phyloP scores from a whole-genome alignment of 208 protist species.

The Leishmania tropica region DNA sequence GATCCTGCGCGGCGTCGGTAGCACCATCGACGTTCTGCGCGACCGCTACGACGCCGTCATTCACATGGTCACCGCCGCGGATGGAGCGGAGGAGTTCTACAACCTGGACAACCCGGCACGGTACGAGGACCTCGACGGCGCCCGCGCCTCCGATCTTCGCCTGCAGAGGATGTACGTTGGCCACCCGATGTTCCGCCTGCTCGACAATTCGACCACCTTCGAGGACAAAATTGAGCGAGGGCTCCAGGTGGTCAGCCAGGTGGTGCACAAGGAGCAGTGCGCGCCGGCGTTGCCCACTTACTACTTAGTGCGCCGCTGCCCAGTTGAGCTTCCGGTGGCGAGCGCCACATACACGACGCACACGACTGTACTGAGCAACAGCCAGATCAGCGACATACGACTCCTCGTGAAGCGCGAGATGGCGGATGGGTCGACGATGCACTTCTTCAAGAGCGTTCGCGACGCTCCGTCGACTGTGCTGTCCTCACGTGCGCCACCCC shows the following conservation, averaged over 20 bases:
- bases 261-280: conserved; percentile 40
- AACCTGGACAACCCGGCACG: conserved; percentile 78
- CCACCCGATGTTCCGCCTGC: conserved; percentile 65
- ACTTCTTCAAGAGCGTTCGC: conserved; percentile 68
- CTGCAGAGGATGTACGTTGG: conserved; percentile 80
- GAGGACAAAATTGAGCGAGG: conserved; percentile 77
- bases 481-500: not conserved
- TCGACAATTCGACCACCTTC: conserved; percentile 82
- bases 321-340: conserved; percentile 36
- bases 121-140: conserved; percentile 81
- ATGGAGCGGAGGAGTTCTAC: conserved; percentile 80
- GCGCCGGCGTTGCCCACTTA: conserved; percentile 31
- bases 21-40: conserved; percentile 58
- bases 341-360: conserved; percentile 42
- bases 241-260: conserved; percentile 62
- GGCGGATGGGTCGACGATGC: conserved; percentile 55
- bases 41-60: conserved; percentile 88
- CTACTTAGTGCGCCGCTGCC: conserved; percentile 51
- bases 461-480: conserved; percentile 13
- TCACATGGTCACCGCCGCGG: conserved; percentile 81
- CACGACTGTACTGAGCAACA: conserved; percentile 64
- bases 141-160: conserved; percentile 76
- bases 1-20: conserved; percentile 48
- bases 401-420: conserved; percentile 53
- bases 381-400: conserved; percentile 62